phyloP scores from a whole-genome alignment of 2,329 filamentous ascomycete genomes.

The Mycosphaerella sp. region DNA sequence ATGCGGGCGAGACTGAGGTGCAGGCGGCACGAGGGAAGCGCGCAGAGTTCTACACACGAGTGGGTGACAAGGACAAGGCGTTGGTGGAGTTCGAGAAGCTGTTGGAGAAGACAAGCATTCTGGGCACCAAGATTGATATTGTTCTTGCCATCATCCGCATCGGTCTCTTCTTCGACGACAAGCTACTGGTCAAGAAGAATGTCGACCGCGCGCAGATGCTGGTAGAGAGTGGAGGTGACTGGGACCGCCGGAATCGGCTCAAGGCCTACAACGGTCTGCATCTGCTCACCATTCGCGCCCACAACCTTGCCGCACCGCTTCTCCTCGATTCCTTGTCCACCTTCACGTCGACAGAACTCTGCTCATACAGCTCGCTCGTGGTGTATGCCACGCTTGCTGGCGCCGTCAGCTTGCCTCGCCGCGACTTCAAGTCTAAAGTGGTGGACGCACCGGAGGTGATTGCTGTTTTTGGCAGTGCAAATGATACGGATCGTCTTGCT shows the following conservation, averaged over 20 bases:
- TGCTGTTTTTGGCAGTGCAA: constrained; percentile 71
- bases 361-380: constrained; percentile 90
- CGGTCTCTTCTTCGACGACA: constrained; percentile 93
- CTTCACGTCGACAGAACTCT: constrained; percentile 97
- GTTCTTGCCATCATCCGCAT: constrained; percentile 94
- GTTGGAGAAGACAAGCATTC: constrained; percentile 93
- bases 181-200: constrained; percentile 84
- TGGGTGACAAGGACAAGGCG: constrained; percentile 97
- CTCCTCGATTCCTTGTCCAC: constrained; percentile 96
- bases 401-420: constrained; percentile 87
- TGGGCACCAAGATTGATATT: constrained; percentile 95
- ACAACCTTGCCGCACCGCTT: constrained; percentile 81
- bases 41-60: constrained; percentile 91
- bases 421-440: constrained; percentile 98
- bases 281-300: constrained; percentile 83
- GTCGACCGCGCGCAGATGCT: constrained; percentile 83
- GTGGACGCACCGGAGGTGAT: constrained; percentile 98
- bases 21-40: constrained; percentile 88
- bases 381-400: constrained; percentile 94
- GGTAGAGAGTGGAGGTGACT: constrained; percentile 93
- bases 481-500: constrained; percentile 78
- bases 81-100: constrained; percentile 87
- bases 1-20: constrained; percentile 92
- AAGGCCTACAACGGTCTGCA: constrained; percentile 98
- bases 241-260: constrained; percentile 94